Percentiles rank a stretch among this genome's conserved stretches.
Evolutionary conservation across 495 filamentous ascomycete genomes (phyloP).

Genomic region (Aspergillus campestris): DNA sequence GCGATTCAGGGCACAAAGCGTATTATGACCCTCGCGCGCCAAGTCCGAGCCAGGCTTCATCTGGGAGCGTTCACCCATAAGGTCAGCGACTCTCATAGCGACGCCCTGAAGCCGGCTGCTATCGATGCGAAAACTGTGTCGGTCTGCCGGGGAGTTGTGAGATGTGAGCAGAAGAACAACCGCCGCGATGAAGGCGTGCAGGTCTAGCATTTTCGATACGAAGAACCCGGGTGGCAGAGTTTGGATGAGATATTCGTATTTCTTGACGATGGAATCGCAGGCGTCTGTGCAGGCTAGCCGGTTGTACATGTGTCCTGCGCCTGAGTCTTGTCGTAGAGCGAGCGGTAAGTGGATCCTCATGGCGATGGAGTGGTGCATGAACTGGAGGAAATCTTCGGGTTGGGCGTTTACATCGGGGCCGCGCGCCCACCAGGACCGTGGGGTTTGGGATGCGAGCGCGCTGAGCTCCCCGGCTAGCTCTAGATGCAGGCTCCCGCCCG

Average conservation of each 20-base stretch:
- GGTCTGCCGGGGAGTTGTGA: slow-evolving; percentile 4
- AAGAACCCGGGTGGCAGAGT: slow-evolving; percentile 21
- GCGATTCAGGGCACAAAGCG: slow-evolving; percentile 11
- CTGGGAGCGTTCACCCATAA: slow-evolving; percentile 9
- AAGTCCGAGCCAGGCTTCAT: slow-evolving; percentile 6
- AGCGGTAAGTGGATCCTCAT: slow-evolving; percentile 24
- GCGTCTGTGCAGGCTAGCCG: slow-evolving; percentile 19
- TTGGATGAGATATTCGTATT: slow-evolving; percentile 15
- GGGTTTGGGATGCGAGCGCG: slow-evolving; percentile 14
- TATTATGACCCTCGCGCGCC: slow-evolving; percentile 9
- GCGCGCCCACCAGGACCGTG: slow-evolving; percentile 16
- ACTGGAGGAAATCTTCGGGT: slow-evolving; percentile 19
- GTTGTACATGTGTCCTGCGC: slow-evolving; percentile 12
- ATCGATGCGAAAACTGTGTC: slow-evolving; percentile 7
- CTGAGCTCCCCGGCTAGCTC: slow-evolving; percentile 14
- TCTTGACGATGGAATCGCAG: slow-evolving; percentile 13
- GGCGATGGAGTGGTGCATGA: slow-evolving; percentile 16
- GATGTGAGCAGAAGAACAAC: slow-evolving; percentile 18
- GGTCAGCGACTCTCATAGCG: slow-evolving; percentile 5
- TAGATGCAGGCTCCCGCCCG: slow-evolving; percentile 10
- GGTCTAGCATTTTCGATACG: slow-evolving; percentile 16
- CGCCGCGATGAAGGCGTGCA: slow-evolving; percentile 24
- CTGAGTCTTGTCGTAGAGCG: slow-evolving; percentile 13
- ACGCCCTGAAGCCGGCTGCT: slow-evolving; percentile 1
- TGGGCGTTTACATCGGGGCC: slow-evolving; percentile 4